phyloP scores from a whole-genome alignment of 2,329 filamentous ascomycete species.

The Verticillium nonalfalfae region DNA sequence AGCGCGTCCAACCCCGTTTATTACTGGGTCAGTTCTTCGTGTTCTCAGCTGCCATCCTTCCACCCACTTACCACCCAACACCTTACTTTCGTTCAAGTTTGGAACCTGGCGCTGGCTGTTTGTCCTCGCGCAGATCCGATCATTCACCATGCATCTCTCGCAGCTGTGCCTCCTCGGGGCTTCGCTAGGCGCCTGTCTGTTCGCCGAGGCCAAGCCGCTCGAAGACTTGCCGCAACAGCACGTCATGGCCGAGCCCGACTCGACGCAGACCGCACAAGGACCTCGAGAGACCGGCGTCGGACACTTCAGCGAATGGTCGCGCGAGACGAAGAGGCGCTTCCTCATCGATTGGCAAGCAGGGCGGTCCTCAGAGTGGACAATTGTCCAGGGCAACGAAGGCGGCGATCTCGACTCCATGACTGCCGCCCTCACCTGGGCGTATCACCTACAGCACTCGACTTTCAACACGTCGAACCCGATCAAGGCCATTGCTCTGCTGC shows the following conservation, averaged over 20 bases:
- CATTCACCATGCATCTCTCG: neutral
- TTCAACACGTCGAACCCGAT: conserved; percentile 31
- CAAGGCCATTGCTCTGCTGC: conserved; percentile 38
- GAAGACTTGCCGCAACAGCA: conserved; percentile 2
- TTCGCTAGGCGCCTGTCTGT: neutral
- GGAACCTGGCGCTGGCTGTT: neutral
- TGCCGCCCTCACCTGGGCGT: conserved; percentile 38
- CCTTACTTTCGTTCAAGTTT: neutral
- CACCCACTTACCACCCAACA: too few species aligned
- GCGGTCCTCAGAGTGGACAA: conserved; percentile 31
- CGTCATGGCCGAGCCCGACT: conserved; percentile 7
- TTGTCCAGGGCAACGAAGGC: conserved; percentile 33
- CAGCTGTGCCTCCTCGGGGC: neutral
- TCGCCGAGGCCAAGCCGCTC: conserved; percentile 1
- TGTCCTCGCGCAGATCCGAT: neutral
- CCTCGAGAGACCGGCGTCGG: conserved; percentile 26
- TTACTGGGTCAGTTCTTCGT: too few species aligned
- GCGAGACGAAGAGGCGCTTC: conserved; percentile 36
- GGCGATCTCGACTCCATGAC: conserved; percentile 11
- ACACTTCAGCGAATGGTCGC: conserved; percentile 41
- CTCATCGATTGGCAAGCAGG: conserved; percentile 38
- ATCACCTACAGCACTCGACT: conserved; percentile 36
- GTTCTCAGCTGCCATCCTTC: too few species aligned
- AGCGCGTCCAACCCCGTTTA: neutral
- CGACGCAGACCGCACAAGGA: neutral